Evolutionary conservation across 1,139 yeast species (phyloP), one percentile per base, ranked within the genome.

Genomic region (Dujonia santamariae): DNA sequence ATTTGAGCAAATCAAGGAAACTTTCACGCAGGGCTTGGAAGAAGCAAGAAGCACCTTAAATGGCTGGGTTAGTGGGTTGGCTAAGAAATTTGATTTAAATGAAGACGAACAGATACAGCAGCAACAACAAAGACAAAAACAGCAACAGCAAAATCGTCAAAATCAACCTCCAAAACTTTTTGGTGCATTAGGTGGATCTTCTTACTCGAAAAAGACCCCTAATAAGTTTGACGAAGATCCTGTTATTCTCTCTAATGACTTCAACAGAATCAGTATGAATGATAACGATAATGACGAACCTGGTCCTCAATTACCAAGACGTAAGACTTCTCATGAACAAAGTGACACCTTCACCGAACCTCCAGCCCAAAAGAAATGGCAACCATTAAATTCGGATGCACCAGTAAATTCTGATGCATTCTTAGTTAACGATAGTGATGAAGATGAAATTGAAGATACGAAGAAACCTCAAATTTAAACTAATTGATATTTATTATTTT

Each of bases 21-120:
- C 80, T 34, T 72, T 87, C 40, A 69, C 77, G 35, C 83, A 82
- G 51, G 94, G 95, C 19, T 70, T 88, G 35, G 90, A 82, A 51
- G 97, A 88, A 49, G 92, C 97, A 1, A 77, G 82, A 40, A 71
- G 77, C 31, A 84, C 85, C 35, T 78, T 92, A 39, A 81, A 85
- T 44, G 76, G 80, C 18, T 88, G 97, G 95, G 83, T 90, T 40
- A 77, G 78, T 46, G 87, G 83, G 16, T 55, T 87, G 40, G 75
- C 82, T 30, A 79, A 78, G 63, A 76, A 73, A 49, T 65, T 83
- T 40, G 63, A 54, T 31, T 42, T 36, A 16, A 44, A 49, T 31
- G 46, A 48, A n/a, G 42, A 34, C 24, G 35, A 41, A n/a, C 39
- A 40, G 13, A 32, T 38, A 13, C 19, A 21, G 4, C 37, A 34